Evolutionary conservation across 768 basidiomycete species (phyloP).

Genomic region (Gymnopilus dilepis): DNA sequence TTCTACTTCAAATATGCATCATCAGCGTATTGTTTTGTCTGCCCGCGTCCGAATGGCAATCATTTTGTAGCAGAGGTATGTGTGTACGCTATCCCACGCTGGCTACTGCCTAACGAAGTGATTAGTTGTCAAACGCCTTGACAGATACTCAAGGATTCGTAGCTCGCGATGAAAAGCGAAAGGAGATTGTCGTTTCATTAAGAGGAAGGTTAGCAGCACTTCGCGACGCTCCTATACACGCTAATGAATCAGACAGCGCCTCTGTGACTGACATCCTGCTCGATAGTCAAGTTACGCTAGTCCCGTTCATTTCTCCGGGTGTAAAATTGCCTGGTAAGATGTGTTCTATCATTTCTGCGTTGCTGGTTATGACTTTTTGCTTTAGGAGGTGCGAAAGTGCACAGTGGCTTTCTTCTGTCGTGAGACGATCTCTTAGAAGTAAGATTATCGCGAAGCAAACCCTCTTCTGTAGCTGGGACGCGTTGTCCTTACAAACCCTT

Average conservation of each 20-base stretch:
- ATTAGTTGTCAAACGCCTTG: slow-evolving; percentile 46
- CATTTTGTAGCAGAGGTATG: slow-evolving; percentile 42
- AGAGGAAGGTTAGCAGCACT: slow-evolving; percentile 49
- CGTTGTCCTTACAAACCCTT: slow-evolving; percentile 46
- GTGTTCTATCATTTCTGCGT: neutral
- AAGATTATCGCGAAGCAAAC: neutral
- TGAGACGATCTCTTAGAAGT: slow-evolving; percentile 29
- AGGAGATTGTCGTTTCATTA: slow-evolving; percentile 51
- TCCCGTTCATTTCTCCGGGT: slow-evolving; percentile 50
- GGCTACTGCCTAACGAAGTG: neutral
- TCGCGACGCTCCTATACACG: neutral
- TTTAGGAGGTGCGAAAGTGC: slow-evolving; percentile 47
- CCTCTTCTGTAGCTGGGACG: slow-evolving; percentile 50
- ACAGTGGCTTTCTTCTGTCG: slow-evolving; percentile 57
- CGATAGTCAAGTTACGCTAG: slow-evolving; percentile 46
- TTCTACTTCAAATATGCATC: slow-evolving; percentile 64
- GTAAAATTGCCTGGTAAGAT: slow-evolving; percentile 45
- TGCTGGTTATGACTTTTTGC: neutral
- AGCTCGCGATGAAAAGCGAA: slow-evolving; percentile 46
- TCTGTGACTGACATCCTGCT: slow-evolving; percentile 48
- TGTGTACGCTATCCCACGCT: neutral
- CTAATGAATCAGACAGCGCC: slow-evolving; percentile 31
- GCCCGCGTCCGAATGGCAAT: slow-evolving; percentile 56
- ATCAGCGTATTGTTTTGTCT: slow-evolving; percentile 50
- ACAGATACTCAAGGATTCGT: slow-evolving; percentile 54